Evolutionary conservation across 768 basidiomycete species (phyloP).

Genomic region (Suillus spraguei): DNA sequence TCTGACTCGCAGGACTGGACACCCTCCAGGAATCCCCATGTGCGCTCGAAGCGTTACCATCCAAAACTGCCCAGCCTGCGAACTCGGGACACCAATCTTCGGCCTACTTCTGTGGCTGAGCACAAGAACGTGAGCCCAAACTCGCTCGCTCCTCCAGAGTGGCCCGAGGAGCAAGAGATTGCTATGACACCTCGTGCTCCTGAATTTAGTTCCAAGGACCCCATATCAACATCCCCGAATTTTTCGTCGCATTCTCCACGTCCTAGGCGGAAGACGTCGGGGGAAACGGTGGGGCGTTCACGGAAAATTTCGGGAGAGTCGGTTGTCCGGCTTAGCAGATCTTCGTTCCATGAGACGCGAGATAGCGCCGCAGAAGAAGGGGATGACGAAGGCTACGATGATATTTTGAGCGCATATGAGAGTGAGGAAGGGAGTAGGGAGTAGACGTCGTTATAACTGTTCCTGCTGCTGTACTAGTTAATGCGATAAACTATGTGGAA

Average conservation of each 20-base stretch:
- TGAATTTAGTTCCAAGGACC: constrained; percentile 44
- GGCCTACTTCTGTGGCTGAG: constrained; percentile 28
- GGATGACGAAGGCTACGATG: constrained; percentile 76
- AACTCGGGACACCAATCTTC: constrained; percentile 36
- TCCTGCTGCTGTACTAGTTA: constrained; percentile 16
- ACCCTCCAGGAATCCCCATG: constrained; percentile 41
- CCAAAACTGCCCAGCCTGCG: constrained; percentile 51
- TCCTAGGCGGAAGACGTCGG: constrained; percentile 31
- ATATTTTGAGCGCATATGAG: constrained; percentile 79
- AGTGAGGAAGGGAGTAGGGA: constrained; percentile 60
- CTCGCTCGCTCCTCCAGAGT: constrained; percentile 49
- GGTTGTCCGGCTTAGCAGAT: constrained; percentile 44
- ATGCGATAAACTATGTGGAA: background rate
- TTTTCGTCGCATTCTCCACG: constrained; percentile 26
- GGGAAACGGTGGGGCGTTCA: constrained; percentile 28
- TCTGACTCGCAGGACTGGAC: constrained; percentile 48
- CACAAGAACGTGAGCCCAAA: constrained; percentile 47
- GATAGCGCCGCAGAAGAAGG: constrained; percentile 77
- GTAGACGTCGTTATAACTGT: background rate
- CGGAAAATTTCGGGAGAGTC: constrained; percentile 46
- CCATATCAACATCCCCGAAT: constrained; percentile 31
- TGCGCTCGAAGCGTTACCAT: constrained; percentile 56
- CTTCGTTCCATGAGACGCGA: constrained; percentile 44
- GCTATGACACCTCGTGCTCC: constrained; percentile 59
- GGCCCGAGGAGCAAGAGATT: constrained; percentile 52